Conservation (phyloP, 2,329 filamentous ascomycete genomes). For the Nothopassalora personata region DNA sequence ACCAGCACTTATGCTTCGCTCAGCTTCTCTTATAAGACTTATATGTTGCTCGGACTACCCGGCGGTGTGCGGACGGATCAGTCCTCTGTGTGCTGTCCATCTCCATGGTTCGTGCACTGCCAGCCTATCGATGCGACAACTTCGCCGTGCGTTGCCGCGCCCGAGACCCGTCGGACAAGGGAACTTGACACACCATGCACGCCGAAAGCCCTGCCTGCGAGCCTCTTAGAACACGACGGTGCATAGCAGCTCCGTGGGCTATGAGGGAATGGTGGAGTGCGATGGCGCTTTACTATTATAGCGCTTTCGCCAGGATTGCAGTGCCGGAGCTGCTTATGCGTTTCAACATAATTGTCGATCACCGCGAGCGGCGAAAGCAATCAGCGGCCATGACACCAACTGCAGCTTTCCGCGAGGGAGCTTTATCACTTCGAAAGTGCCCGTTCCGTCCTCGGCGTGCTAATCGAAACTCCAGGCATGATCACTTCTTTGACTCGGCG, state of each 20-base stretch:
- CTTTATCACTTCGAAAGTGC: background rate
- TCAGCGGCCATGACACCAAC: background rate
- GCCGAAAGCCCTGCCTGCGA: no score
- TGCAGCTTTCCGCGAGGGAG: background rate
- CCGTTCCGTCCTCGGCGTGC: conserved; percentile 11
- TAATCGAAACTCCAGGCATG: background rate
- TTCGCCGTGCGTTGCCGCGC: conserved; percentile 1
- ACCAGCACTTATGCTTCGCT: background rate
- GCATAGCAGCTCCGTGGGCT: no score
- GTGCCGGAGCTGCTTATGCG: background rate
- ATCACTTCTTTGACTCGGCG: conserved; percentile 5
- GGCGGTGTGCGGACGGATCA: conserved; percentile 3
- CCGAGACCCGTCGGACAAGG: conserved; percentile 1
- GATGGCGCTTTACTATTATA: no score
- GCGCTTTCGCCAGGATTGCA: background rate
- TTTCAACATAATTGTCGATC: background rate
- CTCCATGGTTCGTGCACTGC: background rate
- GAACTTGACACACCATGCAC: background rate
- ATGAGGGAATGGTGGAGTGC: no score
- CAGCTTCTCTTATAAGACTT: background rate
- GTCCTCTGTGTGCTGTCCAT: background rate
- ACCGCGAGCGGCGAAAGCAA: background rate
- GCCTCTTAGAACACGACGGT: no score
- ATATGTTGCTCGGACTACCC: conserved; percentile 4
- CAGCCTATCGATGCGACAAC: conserved; percentile 5